These are phyloP conservation scores for Rubia peregrina DNA, from an alignment of 305 asterid genomes.

Conservation along the genomic window DNA sequence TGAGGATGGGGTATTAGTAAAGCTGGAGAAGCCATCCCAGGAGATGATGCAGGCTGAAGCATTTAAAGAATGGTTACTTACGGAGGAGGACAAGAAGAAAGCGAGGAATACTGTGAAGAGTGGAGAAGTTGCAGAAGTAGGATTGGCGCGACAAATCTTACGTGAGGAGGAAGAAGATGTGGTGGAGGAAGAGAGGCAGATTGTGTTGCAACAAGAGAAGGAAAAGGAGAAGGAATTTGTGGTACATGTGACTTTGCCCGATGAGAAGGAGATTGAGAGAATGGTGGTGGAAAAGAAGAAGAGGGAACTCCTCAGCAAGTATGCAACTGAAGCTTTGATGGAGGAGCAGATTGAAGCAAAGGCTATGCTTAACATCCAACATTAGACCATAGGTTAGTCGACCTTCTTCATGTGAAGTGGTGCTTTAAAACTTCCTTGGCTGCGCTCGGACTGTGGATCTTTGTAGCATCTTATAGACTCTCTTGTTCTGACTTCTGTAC, in stretches of 20 bases:
- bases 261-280: slow-evolving; percentile 79
- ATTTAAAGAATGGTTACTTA: slow-evolving; percentile 65
- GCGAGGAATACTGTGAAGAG: slow-evolving; percentile 86
- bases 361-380: slow-evolving; percentile 67
- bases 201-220: slow-evolving; percentile 42
- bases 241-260: slow-evolving; percentile 93
- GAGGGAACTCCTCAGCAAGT: slow-evolving; percentile 74
- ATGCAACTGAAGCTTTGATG: slow-evolving; percentile 64
- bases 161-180: slow-evolving; percentile 95
- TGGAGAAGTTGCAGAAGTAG: slow-evolving; percentile 87
- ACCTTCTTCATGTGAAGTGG: background rate
- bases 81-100: slow-evolving; percentile 83
- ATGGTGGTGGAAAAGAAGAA: slow-evolving; percentile 90
- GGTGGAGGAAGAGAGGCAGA: slow-evolving; percentile 75
- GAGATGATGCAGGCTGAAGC: slow-evolving; percentile 64
- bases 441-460: background rate
- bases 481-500: background rate
- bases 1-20: slow-evolving; percentile 80
- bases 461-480: background rate
- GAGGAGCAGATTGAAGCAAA: slow-evolving; percentile 70
- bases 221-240: slow-evolving; percentile 70
- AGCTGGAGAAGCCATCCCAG: slow-evolving; percentile 83
- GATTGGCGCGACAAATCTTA: slow-evolving; percentile 60
- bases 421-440: background rate
- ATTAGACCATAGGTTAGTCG: slow-evolving; percentile 25